Base-by-base conservation (phyloP, 257 asterid genomes). In the Haberlea rhodopensis region DNA sequence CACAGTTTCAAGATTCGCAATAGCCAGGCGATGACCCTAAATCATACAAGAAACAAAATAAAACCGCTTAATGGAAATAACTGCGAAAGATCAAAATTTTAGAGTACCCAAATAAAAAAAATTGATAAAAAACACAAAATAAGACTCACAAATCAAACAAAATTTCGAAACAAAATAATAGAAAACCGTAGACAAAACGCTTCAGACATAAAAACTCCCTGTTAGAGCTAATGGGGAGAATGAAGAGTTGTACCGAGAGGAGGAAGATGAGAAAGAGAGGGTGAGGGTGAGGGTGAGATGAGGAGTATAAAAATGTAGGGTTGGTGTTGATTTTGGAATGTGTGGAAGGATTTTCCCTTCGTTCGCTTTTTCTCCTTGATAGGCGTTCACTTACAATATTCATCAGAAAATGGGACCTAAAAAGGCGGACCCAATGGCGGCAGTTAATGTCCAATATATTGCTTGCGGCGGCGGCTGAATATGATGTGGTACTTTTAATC, bases 311-410 rank as follows among this genome's bases (percentile, higher is more conserved):
- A 73, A 74, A 58, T 60, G 86, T 79, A 72, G 79, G 85, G 91
- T 70, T 69, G 79, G 67, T 48, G 78, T 71, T 68, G 62, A 55
- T 60, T 57, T 74, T 63, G 73, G 81, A 75, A 73, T 76, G 83
- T 69, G 83, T 66, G 90, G 80, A 75, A 79, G 68, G 68, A 24
- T 8, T 67, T 68, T 2, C 2, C 27, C 11, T 66, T 59, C 40
- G 20, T 6, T 22, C 25, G 16, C 8, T n/a, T 20, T 56, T 62
- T 27, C 15, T 6, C 40, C 21, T n/a, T 52, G 40, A 20, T 5
- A 7, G 8, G 24, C 5, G 32, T n/a, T 34, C 26, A 13, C 15
- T 53, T 28, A 21, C 59, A 45, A 59, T 59, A 23, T 51, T 57
- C 26, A 31, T 62, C 69, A 19, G 51, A 29, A 62, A 37, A 32